Evolutionary conservation across 306 rosid species (phyloP).

Genomic region (Malus orientalis): DNA sequence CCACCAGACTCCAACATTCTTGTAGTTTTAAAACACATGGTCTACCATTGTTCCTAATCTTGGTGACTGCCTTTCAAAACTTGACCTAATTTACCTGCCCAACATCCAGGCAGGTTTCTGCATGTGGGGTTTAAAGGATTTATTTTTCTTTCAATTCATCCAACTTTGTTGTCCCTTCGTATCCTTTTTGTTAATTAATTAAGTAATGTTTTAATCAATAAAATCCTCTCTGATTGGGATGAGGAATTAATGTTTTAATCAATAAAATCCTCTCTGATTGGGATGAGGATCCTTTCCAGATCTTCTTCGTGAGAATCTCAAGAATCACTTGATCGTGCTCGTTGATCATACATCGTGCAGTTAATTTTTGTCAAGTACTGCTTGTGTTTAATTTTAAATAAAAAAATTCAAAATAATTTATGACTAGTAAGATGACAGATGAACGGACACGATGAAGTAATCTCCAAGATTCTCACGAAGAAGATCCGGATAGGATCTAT

Average conservation of each 20-base stretch:
- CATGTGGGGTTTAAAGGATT: conserved; percentile 1
- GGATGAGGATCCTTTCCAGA: too few species aligned
- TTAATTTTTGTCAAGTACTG: too few species aligned
- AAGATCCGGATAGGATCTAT: too few species aligned
- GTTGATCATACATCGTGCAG: too few species aligned
- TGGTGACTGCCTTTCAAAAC: background rate
- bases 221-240: too few species aligned
- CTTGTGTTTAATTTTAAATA: too few species aligned
- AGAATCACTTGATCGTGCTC: too few species aligned
- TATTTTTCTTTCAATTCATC: background rate
- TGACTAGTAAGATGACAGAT: too few species aligned
- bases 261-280: background rate
- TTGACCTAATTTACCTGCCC: background rate
- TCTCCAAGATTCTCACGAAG: too few species aligned
- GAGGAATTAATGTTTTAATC: background rate
- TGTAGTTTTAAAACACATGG: background rate
- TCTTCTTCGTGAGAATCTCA: too few species aligned
- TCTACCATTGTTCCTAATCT: background rate
- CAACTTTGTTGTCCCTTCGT: background rate
- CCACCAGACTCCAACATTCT: conserved; percentile 1
- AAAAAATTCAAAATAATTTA: too few species aligned
- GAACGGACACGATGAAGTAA: too few species aligned
- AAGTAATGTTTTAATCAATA: background rate
- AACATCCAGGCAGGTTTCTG: background rate
- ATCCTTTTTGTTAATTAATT: background rate